Base-by-base conservation (phyloP, 805 yeast species). In the Myxozyma geophila region DNA sequence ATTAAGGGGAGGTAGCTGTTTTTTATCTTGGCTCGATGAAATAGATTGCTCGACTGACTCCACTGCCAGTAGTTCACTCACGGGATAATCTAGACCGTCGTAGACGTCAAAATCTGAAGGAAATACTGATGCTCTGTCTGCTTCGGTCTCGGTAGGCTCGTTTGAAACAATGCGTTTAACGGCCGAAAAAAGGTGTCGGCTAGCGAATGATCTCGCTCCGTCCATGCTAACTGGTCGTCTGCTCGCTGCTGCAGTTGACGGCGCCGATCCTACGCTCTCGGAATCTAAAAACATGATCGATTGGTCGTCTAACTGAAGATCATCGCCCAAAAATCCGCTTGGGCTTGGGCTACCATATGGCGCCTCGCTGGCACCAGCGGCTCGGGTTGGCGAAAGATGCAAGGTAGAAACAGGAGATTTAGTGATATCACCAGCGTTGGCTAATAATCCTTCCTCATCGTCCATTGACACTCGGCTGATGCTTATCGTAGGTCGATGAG, bases 151-250 rank as follows among this genome's bases (percentile, higher is more conserved):
- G 21, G 15, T 36, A 12, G 47, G 19, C 15, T 60, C 60, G 37
- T 56, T 55, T 4, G 53, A 46, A 23, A 55, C 56, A 28, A 60
- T 57, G n/a, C 64, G 64, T 12, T 35, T 37, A 6, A 55, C 37
- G 13, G 49, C 60, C 1, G 64, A 57, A 8, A 60, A 44, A 8
- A 56, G n/a, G 6, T 44, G 47, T 37, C 28, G 17, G 57, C 15
- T 23, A 15, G 40, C 40, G 35, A 36, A 28, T 33, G 50, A 41
- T 44, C 47, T 36, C 15, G 58, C 37, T 13, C 33, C 51, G 10
- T 54, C 58, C 12, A 47, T 8, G 40, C 47, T 46, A 15, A 53
- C 37, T 35, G 39, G 41, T 13, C n/a, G 37, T 17, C 57, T 48
- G n/a, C 37, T 28, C 17, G 15, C 21, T 5, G 48, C 44, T 28